These are phyloP conservation scores for Aspergillus ellipticus DNA, from an alignment of 495 filamentous ascomycete genomes.

Conservation along the genomic window DNA sequence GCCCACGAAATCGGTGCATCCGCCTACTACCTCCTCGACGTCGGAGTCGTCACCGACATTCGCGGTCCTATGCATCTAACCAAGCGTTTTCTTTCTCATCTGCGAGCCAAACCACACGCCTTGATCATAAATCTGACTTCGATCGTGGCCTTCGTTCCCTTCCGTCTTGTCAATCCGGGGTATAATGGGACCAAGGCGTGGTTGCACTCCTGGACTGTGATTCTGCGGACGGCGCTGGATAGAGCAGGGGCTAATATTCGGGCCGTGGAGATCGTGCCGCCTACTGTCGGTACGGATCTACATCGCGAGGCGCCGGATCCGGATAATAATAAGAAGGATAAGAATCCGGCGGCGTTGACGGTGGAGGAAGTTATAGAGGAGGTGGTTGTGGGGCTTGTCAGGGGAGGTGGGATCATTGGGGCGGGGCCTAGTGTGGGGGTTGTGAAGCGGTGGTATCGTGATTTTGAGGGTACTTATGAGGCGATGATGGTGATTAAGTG, in stretches of 20 bases:
- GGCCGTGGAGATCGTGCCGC: constrained; percentile 46
- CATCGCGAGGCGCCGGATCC: constrained; percentile 48
- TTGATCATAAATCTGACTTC: constrained; percentile 46
- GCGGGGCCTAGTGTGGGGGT: constrained; percentile 17
- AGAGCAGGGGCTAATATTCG: constrained; percentile 28
- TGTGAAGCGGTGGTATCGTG: too few species aligned
- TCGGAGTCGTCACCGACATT: constrained; percentile 47
- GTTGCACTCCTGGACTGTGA: constrained; percentile 47
- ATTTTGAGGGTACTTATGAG: too few species aligned
- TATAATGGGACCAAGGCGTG: constrained; percentile 50
- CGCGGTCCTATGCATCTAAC: constrained; percentile 48
- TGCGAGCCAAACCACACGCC: constrained; percentile 27
- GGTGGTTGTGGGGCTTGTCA: constrained; percentile 30
- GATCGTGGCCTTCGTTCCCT: constrained; percentile 41
- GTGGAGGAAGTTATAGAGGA: constrained; percentile 47
- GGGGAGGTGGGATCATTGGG: constrained; percentile 35
- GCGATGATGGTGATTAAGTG: too few species aligned
- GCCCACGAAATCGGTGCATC: constrained; percentile 34
- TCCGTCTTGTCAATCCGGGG: constrained; percentile 41
- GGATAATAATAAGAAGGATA: constrained; percentile 49
- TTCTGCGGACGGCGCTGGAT: constrained; percentile 38
- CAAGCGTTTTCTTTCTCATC: constrained; percentile 37
- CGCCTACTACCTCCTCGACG: constrained; percentile 43
- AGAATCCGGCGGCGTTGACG: constrained; percentile 35
- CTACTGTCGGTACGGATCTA: constrained; percentile 44